Evolutionary conservation across 2,329 filamentous ascomycete species (phyloP), one percentile per base, ranked within the genome.

Genomic region (Pestalotiopsis sp.): DNA sequence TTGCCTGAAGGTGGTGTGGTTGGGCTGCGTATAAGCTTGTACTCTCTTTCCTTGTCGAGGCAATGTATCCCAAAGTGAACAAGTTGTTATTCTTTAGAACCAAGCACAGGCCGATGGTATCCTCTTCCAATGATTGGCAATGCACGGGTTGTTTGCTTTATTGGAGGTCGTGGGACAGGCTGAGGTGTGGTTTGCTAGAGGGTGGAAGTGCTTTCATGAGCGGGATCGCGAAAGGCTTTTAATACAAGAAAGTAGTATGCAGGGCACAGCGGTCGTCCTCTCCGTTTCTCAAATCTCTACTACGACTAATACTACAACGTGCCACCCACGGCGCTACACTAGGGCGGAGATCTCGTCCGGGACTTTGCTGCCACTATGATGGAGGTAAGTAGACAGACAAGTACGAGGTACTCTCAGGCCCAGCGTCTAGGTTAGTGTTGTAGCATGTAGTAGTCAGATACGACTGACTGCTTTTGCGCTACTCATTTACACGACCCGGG

Each of bases 171-270:
- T 31, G 39, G 38, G 62, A 49, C 59, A 62, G 36, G 39, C n/a
- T 64, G 62, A 64, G 38, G 62, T 36, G 59, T 38, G 31, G 36
- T 52, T 52, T 52, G 45, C 45, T 52, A 7, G 17, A 52, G 45
- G 14, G 45, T 52, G 17, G n/a, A 11, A 38, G 27, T 25, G 5
- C 31, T 25, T n/a, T n/a, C 23, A 67, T 57, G 66, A 39, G 31
- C 41, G 66, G 66, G 66, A 67, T 67, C 66, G 64, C 66, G 58
- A 67, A 59, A 9, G 58, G 27, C 45, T 57, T 67, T 55, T 67
- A 67, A 62, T 67, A 67, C 57, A 61, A 38, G 27, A 31, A 31
- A 31, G 27, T 31, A 31, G 23, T 20, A 67, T 63, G 59, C 66
- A 67, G 59, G 65, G 20, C 25, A 39, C 36, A 31, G 52, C 36